Conservation (phyloP, 129 eudicot species). For the Flaveria linearis region DNA sequence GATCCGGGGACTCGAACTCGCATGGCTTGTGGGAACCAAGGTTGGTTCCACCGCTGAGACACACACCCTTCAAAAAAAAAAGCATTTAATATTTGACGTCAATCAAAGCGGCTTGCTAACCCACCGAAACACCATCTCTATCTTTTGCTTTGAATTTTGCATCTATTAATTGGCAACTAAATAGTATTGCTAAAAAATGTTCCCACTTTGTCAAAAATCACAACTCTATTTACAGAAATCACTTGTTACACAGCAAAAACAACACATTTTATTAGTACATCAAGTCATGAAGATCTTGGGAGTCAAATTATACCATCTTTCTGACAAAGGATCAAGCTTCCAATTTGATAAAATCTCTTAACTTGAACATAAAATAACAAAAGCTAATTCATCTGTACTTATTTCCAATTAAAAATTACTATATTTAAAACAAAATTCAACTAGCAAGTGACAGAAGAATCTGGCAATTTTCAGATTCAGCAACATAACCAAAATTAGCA, state of each 20-base stretch:
- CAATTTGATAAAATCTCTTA: neutral
- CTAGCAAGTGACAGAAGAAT: neutral
- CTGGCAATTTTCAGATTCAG: constrained; percentile 19
- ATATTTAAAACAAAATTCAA: constrained; percentile 2
- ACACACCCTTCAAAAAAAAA: too few species aligned
- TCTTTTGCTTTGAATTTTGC: neutral
- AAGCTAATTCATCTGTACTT: neutral
- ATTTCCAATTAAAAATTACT: neutral
- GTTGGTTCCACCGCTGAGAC: too few species aligned
- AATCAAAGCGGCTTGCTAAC: neutral
- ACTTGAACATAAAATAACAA: neutral
- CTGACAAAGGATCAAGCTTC: neutral
- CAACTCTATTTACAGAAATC: neutral
- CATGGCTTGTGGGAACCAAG: too few species aligned
- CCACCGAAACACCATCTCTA: neutral
- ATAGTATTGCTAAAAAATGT: neutral
- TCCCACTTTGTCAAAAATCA: neutral
- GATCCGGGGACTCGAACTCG: too few species aligned
- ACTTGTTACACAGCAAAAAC: neutral
- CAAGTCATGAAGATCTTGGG: neutral
- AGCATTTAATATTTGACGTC: neutral
- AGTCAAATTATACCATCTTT: neutral
- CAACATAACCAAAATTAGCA: constrained; percentile 5
- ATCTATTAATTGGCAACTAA: neutral
- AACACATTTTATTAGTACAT: neutral